Base-by-base conservation (phyloP, 306 rosid species). In the Cicer arietinum region DNA sequence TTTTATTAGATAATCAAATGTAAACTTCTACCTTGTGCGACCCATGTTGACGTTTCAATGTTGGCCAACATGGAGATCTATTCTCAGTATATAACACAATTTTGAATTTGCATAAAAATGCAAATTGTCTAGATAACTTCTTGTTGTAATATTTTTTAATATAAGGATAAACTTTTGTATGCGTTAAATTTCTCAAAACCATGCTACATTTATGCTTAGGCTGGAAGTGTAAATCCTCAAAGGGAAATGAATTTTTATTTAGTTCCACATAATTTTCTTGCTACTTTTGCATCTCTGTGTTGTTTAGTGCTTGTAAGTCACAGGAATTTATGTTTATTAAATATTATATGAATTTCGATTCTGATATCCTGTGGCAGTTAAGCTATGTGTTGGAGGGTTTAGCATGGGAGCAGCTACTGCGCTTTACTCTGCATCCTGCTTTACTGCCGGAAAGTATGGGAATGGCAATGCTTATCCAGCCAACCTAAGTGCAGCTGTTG, bases 321-420 rank as follows among this genome's bases (percentile, higher is more conserved):
- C 65, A 60, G 6, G 20, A 17, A 30, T 53, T 60, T 30, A 7
- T 4, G 10, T 7, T 41, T 22, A 46, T 45, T 17, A 5, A 18
- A 69, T 69, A 40, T 67, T 77, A 57, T 63, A 37, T 69, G 73
- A 1, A 48, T 75, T 65, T 63, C 67, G 20, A 58, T 71, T 74
- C 20, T 62, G 44, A 13, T 61, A 72, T 25, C 42, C 7, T 84
- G 71, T 72, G 37, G 64, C 90, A 94, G 99, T 94, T 81, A 92
- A 94, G 79, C 97, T 94, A 80, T 96, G 93, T 44, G 91, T 94
- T 65, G 99, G 99, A 67, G 99, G 99, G 58, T 94, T 94, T 85
- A 94, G 99, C 81, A 92, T 94, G 99, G 99, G 99, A 80, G 96
- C 96, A 37, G 99, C 96, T 71, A 89, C 93, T 6, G 98, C 98